Conservation (phyloP, 1,284 basidiomycete genomes). For the Veloboletus limbatus region DNA sequence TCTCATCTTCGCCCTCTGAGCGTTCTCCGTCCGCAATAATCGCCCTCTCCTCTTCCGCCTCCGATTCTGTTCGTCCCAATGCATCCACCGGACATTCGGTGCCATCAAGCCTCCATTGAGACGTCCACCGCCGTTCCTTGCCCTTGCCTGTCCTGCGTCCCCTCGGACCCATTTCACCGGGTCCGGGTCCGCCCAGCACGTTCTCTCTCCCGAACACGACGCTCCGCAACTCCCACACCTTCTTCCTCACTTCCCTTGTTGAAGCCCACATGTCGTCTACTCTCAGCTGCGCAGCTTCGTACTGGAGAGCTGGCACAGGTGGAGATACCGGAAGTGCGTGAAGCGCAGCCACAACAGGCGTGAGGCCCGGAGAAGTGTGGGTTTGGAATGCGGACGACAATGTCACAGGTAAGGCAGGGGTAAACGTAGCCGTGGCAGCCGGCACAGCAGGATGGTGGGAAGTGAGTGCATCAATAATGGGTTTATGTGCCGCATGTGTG, state of each 20-base stretch:
- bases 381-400: slow-evolving; percentile 2
- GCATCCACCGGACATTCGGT: slow-evolving; percentile 58
- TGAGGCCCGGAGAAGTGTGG: slow-evolving; percentile 5
- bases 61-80: slow-evolving; percentile 67
- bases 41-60: slow-evolving; percentile 65
- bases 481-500: slow-evolving; percentile 52
- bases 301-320: slow-evolving; percentile 63
- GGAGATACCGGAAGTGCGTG: slow-evolving; percentile 25
- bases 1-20: slow-evolving; percentile 37
- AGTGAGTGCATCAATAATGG: slow-evolving; percentile 44
- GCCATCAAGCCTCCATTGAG: slow-evolving; percentile 70
- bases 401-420: slow-evolving; percentile 6
- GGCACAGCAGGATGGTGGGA: slow-evolving; percentile 27
- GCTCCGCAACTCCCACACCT: slow-evolving; percentile 59
- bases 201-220: slow-evolving; percentile 33
- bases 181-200: slow-evolving; percentile 19
- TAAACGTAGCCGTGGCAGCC: not conserved
- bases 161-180: slow-evolving; percentile 19
- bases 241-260: slow-evolving; percentile 56
- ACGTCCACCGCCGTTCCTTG: slow-evolving; percentile 27
- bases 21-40: slow-evolving; percentile 25
- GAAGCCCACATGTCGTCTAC: slow-evolving; percentile 64
- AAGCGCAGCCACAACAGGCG: slow-evolving; percentile 24
- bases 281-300: slow-evolving; percentile 68
- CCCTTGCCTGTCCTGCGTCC: slow-evolving; percentile 14